Evolutionary conservation across 305 asterid genomes (phyloP).

Genomic region (Fraxinus latifolia): DNA sequence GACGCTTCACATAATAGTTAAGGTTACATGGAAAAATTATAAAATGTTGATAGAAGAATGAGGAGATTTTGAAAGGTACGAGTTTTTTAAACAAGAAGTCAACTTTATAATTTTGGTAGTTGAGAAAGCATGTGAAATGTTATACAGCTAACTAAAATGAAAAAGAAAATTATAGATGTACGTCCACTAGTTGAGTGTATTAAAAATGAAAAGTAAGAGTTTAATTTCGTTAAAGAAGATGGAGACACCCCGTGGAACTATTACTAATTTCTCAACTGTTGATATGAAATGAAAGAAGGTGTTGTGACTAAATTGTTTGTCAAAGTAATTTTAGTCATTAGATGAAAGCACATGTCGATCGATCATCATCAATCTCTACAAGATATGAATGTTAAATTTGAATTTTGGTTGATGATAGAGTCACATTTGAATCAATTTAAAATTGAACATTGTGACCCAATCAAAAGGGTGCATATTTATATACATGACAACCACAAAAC

Average conservation of each 20-base stretch:
- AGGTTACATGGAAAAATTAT: not conserved
- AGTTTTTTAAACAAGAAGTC: not conserved
- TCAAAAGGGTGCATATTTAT: no score
- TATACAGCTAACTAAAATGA: not conserved
- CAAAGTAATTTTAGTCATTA: not conserved
- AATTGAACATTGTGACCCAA: no score
- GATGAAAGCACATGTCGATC: not conserved
- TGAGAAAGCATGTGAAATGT: not conserved
- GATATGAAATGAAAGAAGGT: not conserved
- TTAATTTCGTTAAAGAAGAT: not conserved
- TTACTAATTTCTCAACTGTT: not conserved
- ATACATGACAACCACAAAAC: no score
- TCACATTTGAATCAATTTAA: no score
- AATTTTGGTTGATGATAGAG: no score
- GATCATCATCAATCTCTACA: not conserved
- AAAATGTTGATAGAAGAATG: not conserved
- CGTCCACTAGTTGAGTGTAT: not conserved
- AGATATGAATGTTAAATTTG: not conserved
- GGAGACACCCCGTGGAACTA: not conserved
- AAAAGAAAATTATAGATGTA: not conserved
- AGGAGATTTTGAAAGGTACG: not conserved
- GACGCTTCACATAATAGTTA: not conserved
- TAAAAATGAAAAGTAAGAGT: not conserved
- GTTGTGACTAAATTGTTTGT: not conserved
- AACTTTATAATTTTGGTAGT: not conserved